A percentile compares a stretch with the other conserved stretches of the same genome.
phyloP scores from a whole-genome alignment of 2,329 filamentous ascomycete genomes.

The Blastomyces parvus region DNA sequence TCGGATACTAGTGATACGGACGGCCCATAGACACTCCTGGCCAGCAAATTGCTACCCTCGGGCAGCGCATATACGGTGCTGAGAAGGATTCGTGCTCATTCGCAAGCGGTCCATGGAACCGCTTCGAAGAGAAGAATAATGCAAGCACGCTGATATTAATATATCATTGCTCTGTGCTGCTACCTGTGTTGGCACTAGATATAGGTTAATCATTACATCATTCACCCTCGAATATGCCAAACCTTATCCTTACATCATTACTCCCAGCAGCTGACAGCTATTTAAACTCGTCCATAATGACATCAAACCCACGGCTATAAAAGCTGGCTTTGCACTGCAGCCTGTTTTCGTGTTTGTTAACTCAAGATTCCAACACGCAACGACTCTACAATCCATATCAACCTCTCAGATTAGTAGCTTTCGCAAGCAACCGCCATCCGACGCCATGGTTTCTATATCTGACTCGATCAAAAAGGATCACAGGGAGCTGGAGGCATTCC shows the following conservation, averaged over 20 bases:
- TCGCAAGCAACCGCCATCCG: not conserved
- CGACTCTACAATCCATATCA: not conserved
- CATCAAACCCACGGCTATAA: not conserved
- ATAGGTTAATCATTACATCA: not conserved
- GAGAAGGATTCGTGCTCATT: not conserved
- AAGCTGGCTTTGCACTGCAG: not conserved
- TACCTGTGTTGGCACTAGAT: not conserved
- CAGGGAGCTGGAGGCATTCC: conserved; percentile 33
- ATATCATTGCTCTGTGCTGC: not conserved
- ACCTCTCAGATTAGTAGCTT: not conserved
- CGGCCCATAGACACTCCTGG: not conserved
- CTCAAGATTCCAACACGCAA: not conserved
- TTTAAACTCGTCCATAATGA: not conserved
- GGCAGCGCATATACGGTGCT: not conserved
- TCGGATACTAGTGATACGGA: not conserved
- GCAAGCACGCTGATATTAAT: not conserved
- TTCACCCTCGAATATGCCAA: not conserved
- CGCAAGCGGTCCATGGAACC: not conserved
- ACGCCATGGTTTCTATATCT: conserved; percentile 19
- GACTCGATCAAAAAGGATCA: conserved; percentile 37
- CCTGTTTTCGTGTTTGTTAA: not conserved
- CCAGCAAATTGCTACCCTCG: not conserved
- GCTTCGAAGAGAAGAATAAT: not conserved
- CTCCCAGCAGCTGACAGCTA: not conserved
- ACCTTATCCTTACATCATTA: not conserved